Evolutionary conservation across 371 early-diverging fungal species (phyloP).

Genomic region (Umbelopsis sp.): DNA sequence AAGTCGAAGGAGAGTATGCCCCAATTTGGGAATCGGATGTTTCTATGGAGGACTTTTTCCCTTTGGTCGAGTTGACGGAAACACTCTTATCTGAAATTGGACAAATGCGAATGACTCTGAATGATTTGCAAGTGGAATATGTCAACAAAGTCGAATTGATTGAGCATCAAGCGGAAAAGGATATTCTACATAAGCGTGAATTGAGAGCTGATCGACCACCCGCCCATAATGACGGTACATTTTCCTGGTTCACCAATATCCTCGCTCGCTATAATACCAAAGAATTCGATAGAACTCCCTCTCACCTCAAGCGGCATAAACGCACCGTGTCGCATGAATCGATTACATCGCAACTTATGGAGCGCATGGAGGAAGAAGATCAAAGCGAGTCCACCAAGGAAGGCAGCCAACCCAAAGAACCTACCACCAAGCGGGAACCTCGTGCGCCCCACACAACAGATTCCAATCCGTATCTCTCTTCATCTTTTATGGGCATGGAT

Average conservation of each 20-base stretch:
- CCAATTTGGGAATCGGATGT: constrained; percentile 27
- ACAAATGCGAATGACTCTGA: constrained; percentile 64
- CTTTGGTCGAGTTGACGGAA: constrained; percentile 61
- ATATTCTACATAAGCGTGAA: constrained; percentile 40
- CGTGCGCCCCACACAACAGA: background rate
- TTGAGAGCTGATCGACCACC: background rate
- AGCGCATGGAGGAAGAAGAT: background rate
- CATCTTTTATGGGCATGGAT: background rate
- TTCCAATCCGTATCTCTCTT: background rate
- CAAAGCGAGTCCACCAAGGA: background rate
- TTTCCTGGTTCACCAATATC: constrained; percentile 16
- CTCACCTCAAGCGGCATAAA: background rate
- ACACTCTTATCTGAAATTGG: constrained; percentile 68
- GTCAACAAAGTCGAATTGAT: constrained; percentile 68
- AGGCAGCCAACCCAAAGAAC: background rate
- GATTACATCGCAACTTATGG: constrained; percentile 11
- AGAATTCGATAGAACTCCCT: background rate
- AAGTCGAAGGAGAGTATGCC: constrained; percentile 19
- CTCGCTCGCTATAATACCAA: constrained; percentile 2
- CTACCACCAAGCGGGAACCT: background rate
- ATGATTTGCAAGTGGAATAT: constrained; percentile 72
- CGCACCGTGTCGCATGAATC: constrained; percentile 10
- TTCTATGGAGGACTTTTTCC: constrained; percentile 55
- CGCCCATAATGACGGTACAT: background rate
- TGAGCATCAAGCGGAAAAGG: constrained; percentile 54